Percentiles rank a stretch among this genome's conserved stretches.
These are phyloP conservation scores for Saccharomyces hybrid DNA, from an alignment of 1,139 yeast genomes.

Conservation along the genomic window DNA sequence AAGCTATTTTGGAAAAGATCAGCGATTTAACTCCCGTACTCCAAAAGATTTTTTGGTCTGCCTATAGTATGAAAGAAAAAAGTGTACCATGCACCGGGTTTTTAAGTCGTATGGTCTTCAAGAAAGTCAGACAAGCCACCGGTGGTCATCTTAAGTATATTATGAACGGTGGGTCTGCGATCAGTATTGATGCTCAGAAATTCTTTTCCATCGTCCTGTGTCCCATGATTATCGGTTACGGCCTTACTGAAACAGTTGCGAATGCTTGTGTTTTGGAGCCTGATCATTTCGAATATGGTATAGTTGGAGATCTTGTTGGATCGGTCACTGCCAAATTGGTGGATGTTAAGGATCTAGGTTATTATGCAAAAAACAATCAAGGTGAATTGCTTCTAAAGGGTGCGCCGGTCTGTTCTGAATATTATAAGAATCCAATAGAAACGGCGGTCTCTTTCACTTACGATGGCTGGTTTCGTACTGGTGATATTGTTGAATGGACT, in stretches of 20 bases:
- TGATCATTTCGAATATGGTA: conserved; percentile 56
- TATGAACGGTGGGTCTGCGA: conserved; percentile 92
- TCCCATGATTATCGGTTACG: conserved; percentile 92
- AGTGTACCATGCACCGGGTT: conserved; percentile 67
- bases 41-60: conserved; percentile 86
- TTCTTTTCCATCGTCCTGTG: conserved; percentile 71
- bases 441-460: conserved; percentile 66
- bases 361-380: conserved; percentile 81
- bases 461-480: conserved; percentile 88
- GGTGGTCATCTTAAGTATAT: conserved; percentile 77
- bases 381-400: conserved; percentile 89
- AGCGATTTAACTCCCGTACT: conserved; percentile 54
- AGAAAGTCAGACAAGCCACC: conserved; percentile 86
- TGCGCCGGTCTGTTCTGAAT: conserved; percentile 60
- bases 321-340: conserved; percentile 81
- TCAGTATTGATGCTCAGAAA: conserved; percentile 77
- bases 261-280: conserved; percentile 69
- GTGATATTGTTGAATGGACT: conserved; percentile 96
- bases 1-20: conserved; percentile 79
- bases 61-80: conserved; percentile 40
- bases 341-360: conserved; percentile 89
- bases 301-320: conserved; percentile 77
- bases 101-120: conserved; percentile 65
- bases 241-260: conserved; percentile 94
- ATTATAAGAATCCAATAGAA: conserved; percentile 77